Base-by-base conservation (phyloP, 345 rosid species). In the Camelina sativa region DNA sequence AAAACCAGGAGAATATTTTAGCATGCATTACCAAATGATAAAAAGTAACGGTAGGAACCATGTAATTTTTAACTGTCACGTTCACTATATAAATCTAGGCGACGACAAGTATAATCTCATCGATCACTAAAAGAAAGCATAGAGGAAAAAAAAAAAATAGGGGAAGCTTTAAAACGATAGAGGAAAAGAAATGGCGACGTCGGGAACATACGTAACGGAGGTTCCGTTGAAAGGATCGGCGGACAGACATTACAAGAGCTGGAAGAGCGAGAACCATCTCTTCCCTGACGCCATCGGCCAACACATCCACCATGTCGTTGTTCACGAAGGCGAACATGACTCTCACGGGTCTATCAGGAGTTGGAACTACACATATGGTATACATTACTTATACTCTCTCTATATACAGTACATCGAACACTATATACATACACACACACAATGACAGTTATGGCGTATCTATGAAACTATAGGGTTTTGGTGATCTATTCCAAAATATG, bases 341-440 rank as follows among this genome's bases (percentile, higher is more conserved):
- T 57, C 78, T 51, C 78, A 74, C 48, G 78, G 78, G 3, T 43
- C 72, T 12, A 38, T 74, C 52, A 65, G 56, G 59, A 74, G 5
- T 41, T 66, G 72, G 78, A 22, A 74, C 65, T 74, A 74, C 66
- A 74, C 78, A 8, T 65, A 37, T 47, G 78, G 78, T 74, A 63
- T 13, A 15, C 19, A 12, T 56, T 43, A 43, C 60, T 53, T 54
- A 15, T 59, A 19, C 48, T 71, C 13, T 53, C 25, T 25, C 17
- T 43, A 44, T 34, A 38, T 35, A 13, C 30, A 17, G 38, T 35
- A 13, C 30, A 17, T 70, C 6, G 12, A 2, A 12, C 7, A 43
- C 47, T 44, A 3, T 40, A 32, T 41, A 41, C 1, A 11, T 1
- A 11, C 44, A 41, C 44, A 41, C 44, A 43, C 32, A 43, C 3